Base-by-base conservation (phyloP, 1,284 basidiomycete genomes). In the Meira nashicola region DNA sequence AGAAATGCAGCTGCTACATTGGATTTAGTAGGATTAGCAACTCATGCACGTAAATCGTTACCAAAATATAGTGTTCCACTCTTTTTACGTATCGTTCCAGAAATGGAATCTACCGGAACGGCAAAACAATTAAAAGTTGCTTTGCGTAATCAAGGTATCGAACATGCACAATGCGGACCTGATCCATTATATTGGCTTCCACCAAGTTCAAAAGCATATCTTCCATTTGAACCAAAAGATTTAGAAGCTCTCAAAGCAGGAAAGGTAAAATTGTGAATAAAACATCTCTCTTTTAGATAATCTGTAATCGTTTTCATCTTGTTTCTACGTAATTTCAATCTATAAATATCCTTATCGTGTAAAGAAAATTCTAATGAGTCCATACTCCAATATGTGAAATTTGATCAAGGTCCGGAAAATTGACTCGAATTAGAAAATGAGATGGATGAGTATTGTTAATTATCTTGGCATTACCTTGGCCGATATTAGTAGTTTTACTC, bases 21-120 rank as follows among this genome's bases (percentile, higher is more conserved):
- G 39, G 77, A 79, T 65, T 67, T 66, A 2, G 62, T 54, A 11
- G 25, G 43, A n/a, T 65, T 79, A n/a, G 68, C 71, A 5, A 3
- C 14, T 5, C 69, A 73, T 39, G 78, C 73, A 0, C 39, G 65
- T 15, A 73, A 71, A 58, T 54, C 56, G 8, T 58, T 79, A 33
- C 78, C 78, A 37, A 77, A 74, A 54, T 79, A 78, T 58, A 78
- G 77, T n/a, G 74, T 76, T 17, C 78, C 78, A 8, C 64, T 78
- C 40, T 79, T 79, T 57, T 52, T 79, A 23, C 60, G 78, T 1
- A 55, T 79, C 58, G 76, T 78, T 11, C 73, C 71, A 23, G 43
- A 44, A 17, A 65, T 74, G 64, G 73, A 75, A 40, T 56, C 64
- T 44, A 76, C 68, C 1, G 78, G 77, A 23, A 79, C 78, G 3